Base-by-base conservation (phyloP, 2,329 filamentous ascomycete species). In the Thelonectria blattea region DNA sequence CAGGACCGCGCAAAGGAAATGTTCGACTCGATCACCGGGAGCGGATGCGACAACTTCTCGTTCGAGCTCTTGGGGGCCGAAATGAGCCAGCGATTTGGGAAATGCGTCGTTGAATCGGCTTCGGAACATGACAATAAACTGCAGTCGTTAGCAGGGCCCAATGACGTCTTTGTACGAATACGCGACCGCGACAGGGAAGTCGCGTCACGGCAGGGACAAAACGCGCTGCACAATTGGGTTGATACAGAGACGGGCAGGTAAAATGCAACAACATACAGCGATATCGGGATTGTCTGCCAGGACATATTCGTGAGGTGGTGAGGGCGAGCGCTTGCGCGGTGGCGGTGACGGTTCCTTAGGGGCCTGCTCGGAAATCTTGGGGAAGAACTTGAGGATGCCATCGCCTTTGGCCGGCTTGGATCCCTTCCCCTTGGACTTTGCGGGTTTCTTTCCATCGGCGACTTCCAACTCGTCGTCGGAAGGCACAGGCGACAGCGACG, bases 61-160 rank as follows among this genome's bases (percentile, higher is more conserved):
- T 78, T 99, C 95, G 62, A 99, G 86, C 76, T 99, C 96, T 78
- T 99, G 94, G 12, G 95, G 95, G 20, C 95, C 95, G 68, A 96
- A 92, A 74, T 97, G 91, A 66, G 91, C 84, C 37, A 96, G 83
- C 32, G 92, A 95, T 76, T 93, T 90, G 49, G 93, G 90, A 68
- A 99, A 95, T 62, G 88, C 90, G 62, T 97, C 93, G 78, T 85
- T 88, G 78, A 99, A 98, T 73, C 95, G 92, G 77, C 91, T 91
- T 76, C 94, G 88, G 79, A 98, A 99, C 92, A 97, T 97, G 68
- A 98, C 92, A 77, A 99, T 91, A 79, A 99, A 97, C 92, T 97
- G 71, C 68, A 69, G 68, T 72, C 72, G 71, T 77, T 73, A 78
- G 76, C 70, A 65, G 65, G 39, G 60, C 62, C 57, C 59, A 62